These are phyloP conservation scores for Aspergillus taichungensis DNA, from an alignment of 495 filamentous ascomycete genomes.

Conservation along the genomic window DNA sequence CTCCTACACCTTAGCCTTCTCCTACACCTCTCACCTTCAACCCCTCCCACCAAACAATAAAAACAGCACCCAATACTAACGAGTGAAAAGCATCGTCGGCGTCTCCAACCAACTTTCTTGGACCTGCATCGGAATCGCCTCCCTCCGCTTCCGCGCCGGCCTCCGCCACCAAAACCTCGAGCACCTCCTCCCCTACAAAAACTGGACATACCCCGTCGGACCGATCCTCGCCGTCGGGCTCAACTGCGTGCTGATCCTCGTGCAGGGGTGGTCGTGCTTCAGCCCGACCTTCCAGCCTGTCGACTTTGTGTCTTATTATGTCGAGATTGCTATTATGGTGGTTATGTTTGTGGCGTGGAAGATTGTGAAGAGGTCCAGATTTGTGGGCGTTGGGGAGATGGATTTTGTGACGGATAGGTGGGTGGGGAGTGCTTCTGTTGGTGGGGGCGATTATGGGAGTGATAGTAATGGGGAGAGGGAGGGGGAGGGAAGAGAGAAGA, in stretches of 20 bases:
- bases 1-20: too few species aligned
- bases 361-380: constrained; percentile 33
- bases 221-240: constrained; percentile 43
- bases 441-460: background rate
- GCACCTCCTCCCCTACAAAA: constrained; percentile 51
- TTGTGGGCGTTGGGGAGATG: constrained; percentile 34
- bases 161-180: constrained; percentile 45
- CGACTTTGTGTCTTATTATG: constrained; percentile 44
- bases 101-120: constrained; percentile 57
- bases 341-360: constrained; percentile 46
- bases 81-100: constrained; percentile 40
- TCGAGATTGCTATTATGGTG: constrained; percentile 43
- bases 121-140: constrained; percentile 50
- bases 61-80: constrained; percentile 2
- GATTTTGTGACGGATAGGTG: constrained; percentile 46
- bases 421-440: constrained; percentile 1
- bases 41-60: background rate
- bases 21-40: too few species aligned
- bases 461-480: background rate
- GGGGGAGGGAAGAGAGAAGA: too few species aligned
- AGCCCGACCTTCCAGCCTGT: constrained; percentile 41
- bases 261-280: constrained; percentile 54
- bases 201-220: constrained; percentile 52
- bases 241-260: constrained; percentile 47
- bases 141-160: constrained; percentile 48